Evolutionary conservation across 202 grass and related monocot genomes (phyloP).

Genomic region (Zizania palustris): DNA sequence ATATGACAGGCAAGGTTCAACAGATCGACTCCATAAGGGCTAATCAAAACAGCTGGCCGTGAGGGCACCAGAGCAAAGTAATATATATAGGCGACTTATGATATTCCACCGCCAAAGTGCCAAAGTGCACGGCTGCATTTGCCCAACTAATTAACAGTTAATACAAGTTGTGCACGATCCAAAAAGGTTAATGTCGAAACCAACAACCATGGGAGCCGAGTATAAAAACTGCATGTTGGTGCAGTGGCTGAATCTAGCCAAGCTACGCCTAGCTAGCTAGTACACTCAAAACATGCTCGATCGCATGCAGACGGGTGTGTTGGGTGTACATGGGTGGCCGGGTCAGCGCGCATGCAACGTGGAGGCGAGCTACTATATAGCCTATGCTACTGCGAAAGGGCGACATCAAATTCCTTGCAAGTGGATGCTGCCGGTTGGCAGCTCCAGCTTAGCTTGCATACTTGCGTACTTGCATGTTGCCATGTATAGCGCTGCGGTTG

Average conservation of each 20-base stretch:
- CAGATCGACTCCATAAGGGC: too few species aligned
- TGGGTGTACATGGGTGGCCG: too few species aligned
- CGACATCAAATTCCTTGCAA: slow-evolving; percentile 24
- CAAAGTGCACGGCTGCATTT: too few species aligned
- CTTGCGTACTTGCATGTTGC: not conserved
- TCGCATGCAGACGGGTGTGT: too few species aligned
- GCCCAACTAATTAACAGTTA: not conserved
- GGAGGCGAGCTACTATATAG: slow-evolving; percentile 4
- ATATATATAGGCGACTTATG: too few species aligned
- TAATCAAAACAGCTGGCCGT: too few species aligned
- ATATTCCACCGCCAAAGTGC: too few species aligned
- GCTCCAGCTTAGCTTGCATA: too few species aligned
- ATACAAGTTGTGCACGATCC: not conserved
- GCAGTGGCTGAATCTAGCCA: not conserved
- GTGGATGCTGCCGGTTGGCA: not conserved
- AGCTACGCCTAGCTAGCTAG: not conserved
- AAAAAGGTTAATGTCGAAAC: not conserved
- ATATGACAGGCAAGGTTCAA: too few species aligned
- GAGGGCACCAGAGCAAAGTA: too few species aligned
- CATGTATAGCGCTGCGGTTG: not conserved
- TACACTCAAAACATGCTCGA: not conserved
- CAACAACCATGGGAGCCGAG: not conserved
- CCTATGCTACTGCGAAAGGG: not conserved
- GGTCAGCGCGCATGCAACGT: slow-evolving; percentile 27
- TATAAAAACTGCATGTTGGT: not conserved